phyloP scores from a whole-genome alignment of 257 asterid genomes.

The Solanum arcanum region DNA sequence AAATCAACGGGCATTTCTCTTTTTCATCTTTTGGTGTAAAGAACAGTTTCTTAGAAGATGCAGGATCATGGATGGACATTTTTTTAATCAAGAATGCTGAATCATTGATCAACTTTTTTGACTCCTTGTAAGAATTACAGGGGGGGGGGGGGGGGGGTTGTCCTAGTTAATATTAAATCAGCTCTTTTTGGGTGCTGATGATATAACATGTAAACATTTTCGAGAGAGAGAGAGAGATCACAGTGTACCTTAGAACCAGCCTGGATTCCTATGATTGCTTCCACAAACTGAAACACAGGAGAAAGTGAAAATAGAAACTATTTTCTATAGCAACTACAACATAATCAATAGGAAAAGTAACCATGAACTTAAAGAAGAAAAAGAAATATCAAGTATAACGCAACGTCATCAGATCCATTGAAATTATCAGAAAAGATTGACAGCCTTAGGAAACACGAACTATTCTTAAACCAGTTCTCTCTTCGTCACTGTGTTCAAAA shows the following conservation, averaged over 20 bases:
- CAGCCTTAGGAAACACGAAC: background rate
- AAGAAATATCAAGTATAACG: background rate
- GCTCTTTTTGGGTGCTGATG: background rate
- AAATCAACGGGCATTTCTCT: background rate
- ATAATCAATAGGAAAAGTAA: background rate
- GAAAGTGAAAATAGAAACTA: background rate
- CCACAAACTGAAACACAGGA: constrained; percentile 62
- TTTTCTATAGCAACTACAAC: background rate
- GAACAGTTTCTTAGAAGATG: background rate
- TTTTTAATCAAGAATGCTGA: background rate
- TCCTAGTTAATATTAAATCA: background rate
- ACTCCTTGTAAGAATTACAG: background rate
- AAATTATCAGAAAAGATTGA: background rate
- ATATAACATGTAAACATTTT: background rate
- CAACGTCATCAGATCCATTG: background rate
- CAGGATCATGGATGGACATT: background rate
- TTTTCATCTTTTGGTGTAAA: background rate
- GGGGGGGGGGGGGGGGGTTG: background rate
- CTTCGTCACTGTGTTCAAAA: background rate
- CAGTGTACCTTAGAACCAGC: constrained; percentile 57
- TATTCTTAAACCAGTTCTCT: background rate
- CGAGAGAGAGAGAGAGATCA: background rate
- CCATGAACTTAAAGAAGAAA: background rate
- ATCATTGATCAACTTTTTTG: background rate
- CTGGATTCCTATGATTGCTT: constrained; percentile 61